These are phyloP conservation scores for Leptographium flavum DNA, from an alignment of 2,329 filamentous ascomycete genomes.

Conservation along the genomic window DNA sequence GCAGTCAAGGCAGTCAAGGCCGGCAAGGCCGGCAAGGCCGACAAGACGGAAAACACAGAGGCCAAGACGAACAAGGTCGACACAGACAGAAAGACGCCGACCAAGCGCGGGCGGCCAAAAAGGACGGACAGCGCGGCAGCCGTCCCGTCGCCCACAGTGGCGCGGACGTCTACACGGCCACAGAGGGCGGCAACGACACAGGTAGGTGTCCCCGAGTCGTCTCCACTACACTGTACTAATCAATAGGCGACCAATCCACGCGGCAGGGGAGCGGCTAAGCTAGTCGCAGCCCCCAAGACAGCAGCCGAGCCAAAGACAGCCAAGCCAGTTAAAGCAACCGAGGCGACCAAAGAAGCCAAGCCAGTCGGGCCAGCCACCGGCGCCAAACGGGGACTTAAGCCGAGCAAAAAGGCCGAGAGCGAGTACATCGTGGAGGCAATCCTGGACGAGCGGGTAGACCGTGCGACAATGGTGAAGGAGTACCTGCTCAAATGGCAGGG, in stretches of 20 bases:
- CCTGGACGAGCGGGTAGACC: conserved; percentile 24
- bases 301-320: neutral
- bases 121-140: neutral
- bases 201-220: too few relatives aligned
- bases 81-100: neutral
- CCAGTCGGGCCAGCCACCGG: neutral
- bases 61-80: neutral
- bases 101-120: neutral
- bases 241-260: too few relatives aligned
- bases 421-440: conserved; percentile 36
- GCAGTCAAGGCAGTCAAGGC: neutral
- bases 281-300: neutral
- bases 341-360: neutral
- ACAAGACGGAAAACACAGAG: neutral
- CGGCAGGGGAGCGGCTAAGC: neutral
- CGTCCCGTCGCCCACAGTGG: neutral
- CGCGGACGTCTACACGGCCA: neutral
- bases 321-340: neutral
- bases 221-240: too few relatives aligned
- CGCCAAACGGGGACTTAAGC: neutral
- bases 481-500: conserved; percentile 42
- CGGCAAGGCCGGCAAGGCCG: too few relatives aligned
- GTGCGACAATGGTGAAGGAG: conserved; percentile 21
- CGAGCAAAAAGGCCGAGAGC: neutral
- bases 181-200: too few relatives aligned